phyloP scores from a whole-genome alignment of 345 rosid genomes.

The Combretum micranthum region DNA sequence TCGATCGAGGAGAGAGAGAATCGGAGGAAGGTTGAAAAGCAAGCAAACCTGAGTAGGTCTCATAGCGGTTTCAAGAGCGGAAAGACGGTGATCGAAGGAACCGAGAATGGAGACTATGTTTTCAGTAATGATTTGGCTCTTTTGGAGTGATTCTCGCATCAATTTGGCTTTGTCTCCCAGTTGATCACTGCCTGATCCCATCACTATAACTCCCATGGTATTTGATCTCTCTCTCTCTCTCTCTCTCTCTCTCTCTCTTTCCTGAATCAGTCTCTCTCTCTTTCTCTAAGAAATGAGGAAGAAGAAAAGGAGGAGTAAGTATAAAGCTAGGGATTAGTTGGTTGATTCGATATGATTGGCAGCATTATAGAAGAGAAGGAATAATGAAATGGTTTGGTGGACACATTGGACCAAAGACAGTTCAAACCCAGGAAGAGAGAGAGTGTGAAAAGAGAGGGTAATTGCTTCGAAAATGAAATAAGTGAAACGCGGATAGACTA shows the following conservation, averaged over 20 bases:
- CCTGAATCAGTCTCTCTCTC: no score
- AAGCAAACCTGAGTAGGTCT: slow-evolving; percentile 87
- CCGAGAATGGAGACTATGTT: slow-evolving; percentile 87
- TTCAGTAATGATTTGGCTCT: slow-evolving; percentile 87
- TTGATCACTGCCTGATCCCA: slow-evolving; percentile 42
- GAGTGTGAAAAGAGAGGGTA: no score
- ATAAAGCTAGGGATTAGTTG: slow-evolving; percentile 20
- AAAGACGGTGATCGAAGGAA: slow-evolving; percentile 96
- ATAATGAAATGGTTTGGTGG: no score
- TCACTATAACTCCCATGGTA: slow-evolving; percentile 36
- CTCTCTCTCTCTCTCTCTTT: no score
- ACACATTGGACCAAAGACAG: no score
- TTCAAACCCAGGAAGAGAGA: no score
- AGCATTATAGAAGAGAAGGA: no score
- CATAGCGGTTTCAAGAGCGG: slow-evolving; percentile 98
- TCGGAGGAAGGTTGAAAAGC: background rate
- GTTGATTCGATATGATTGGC: background rate
- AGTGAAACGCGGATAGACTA: no score
- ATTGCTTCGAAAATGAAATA: no score
- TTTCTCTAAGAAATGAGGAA: slow-evolving; percentile 15
- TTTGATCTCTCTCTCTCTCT: background rate
- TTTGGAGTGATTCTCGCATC: slow-evolving; percentile 79
- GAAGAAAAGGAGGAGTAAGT: slow-evolving; percentile 26
- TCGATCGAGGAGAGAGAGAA: no score
- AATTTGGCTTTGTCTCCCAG: slow-evolving; percentile 63